These are phyloP conservation scores for Nymphaea colorata DNA, from an alignment of 164 flowering plant species.

Conservation along the genomic window DNA sequence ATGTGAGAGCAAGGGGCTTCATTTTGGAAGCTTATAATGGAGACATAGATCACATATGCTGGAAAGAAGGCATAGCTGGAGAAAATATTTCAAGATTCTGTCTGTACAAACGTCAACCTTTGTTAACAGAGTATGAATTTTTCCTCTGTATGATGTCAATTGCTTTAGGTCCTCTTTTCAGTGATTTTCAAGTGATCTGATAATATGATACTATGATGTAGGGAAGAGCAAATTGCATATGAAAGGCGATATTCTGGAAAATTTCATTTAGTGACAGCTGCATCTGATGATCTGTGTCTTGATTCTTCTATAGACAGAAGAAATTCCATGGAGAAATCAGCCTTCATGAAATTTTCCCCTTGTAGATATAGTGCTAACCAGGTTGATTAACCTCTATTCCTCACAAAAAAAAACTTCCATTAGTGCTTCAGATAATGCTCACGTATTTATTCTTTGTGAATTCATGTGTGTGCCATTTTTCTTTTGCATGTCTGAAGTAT, in stretches of 20 bases:
- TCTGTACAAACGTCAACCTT: conserved; percentile 31
- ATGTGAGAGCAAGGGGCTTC: conserved; percentile 43
- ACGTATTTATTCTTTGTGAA: neutral
- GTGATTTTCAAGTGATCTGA: neutral
- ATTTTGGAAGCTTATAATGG: conserved; percentile 21
- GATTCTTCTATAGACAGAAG: conserved; percentile 43
- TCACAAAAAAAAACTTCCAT: neutral
- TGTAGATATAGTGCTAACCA: conserved; percentile 56
- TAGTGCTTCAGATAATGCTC: neutral
- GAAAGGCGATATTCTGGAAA: conserved; percentile 24
- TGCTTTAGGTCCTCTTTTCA: neutral
- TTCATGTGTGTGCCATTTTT: neutral
- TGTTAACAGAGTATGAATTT: conserved; percentile 22
- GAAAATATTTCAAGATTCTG: conserved; percentile 34
- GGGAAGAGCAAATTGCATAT: conserved; percentile 27
- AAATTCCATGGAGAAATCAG: conserved; percentile 30
- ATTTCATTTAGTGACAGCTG: conserved; percentile 29
- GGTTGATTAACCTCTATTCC: conserved; percentile 20
- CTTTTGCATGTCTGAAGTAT: neutral
- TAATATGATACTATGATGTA: conserved; percentile 10
- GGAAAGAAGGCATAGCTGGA: conserved; percentile 29
- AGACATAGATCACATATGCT: conserved; percentile 48
- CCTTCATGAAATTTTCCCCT: conserved; percentile 34
- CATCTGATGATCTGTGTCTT: conserved; percentile 31
- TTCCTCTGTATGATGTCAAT: neutral